These are phyloP conservation scores for Mycena belliarum DNA, from an alignment of 768 basidiomycete species.

Conservation along the genomic window DNA sequence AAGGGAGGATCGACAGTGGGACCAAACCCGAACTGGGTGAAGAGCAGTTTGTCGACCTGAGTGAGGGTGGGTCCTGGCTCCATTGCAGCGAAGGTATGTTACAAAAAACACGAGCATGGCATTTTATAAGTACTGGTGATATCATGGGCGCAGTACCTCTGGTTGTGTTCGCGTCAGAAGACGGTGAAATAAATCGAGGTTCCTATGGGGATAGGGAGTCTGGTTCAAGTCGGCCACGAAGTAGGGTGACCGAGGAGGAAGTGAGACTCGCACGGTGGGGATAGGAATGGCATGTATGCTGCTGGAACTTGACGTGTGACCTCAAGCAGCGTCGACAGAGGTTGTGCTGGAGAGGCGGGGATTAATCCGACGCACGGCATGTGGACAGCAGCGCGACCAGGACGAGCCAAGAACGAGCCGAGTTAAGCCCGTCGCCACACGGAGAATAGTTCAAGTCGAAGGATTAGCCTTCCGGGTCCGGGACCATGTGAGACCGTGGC, in stretches of 20 bases:
- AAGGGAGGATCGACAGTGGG: slow-evolving; percentile 39
- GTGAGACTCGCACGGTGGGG: slow-evolving; percentile 2
- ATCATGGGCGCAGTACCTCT: not conserved
- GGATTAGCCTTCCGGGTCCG: too few relatives aligned
- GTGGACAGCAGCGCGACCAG: slow-evolving; percentile 2
- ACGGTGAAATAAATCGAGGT: slow-evolving; percentile 11
- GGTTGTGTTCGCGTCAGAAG: not conserved
- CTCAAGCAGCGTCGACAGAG: not conserved
- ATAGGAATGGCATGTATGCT: not conserved
- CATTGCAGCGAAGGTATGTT: slow-evolving; percentile 20
- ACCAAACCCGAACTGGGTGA: slow-evolving; percentile 48
- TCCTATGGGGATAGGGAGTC: too few relatives aligned
- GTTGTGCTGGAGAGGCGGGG: not conserved
- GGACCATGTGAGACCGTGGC: too few relatives aligned
- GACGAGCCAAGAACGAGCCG: slow-evolving; percentile 10
- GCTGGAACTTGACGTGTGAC: not conserved
- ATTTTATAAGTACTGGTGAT: slow-evolving; percentile 13
- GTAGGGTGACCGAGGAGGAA: slow-evolving; percentile 7
- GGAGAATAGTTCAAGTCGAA: slow-evolving; percentile 11
- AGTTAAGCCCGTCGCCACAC: slow-evolving; percentile 7
- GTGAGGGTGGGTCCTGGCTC: slow-evolving; percentile 30
- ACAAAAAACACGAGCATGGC: not conserved
- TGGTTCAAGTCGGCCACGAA: too few relatives aligned
- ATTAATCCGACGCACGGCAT: slow-evolving; percentile 11
- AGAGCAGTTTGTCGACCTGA: slow-evolving; percentile 42